Percentiles rank a stretch among this genome's conserved stretches.
Conservation (phyloP, 2,329 filamentous ascomycete genomes). For the Microsporum ferrugineum region DNA sequence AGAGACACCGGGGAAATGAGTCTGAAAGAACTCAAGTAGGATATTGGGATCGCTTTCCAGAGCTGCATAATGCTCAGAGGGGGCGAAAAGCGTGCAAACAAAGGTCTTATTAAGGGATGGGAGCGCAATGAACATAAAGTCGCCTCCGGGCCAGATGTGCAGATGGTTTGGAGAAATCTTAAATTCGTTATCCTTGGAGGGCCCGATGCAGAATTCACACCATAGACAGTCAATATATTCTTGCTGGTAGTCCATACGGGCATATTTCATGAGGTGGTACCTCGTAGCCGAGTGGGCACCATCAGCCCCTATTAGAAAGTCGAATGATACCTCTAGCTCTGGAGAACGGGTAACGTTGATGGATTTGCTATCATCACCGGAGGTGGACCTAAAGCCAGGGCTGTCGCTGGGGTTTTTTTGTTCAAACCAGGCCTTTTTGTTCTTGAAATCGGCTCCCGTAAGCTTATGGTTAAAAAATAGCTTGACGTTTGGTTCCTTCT, state of each 20-base stretch:
- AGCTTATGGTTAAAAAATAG: conserved; percentile 91
- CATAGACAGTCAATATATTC: conserved; percentile 93
- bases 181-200: conserved; percentile 47
- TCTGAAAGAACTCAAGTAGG: conserved; percentile 79
- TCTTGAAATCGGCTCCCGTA: conserved; percentile 72
- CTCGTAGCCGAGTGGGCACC: conserved; percentile 86
- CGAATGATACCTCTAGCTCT: conserved; percentile 77
- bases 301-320: conserved; percentile 88
- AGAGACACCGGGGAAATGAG: conserved; percentile 74
- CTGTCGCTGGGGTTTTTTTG: conserved; percentile 27
- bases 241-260: conserved; percentile 81
- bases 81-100: conserved; percentile 87
- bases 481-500: conserved; percentile 75
- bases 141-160: conserved; percentile 90
- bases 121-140: conserved; percentile 98
- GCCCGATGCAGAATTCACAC: conserved; percentile 83
- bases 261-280: conserved; percentile 92
- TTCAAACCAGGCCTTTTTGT: conserved; percentile 81
- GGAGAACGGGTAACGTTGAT: conserved; percentile 34
- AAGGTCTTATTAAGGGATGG: conserved; percentile 82
- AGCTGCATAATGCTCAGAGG: conserved; percentile 54
- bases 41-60: conserved; percentile 52
- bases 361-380: conserved; percentile 15
- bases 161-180: conserved; percentile 82
- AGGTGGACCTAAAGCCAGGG: conserved; percentile 23